Evolutionary conservation across 176 grass and related monocot genomes (phyloP).

Genomic region (Phoenix dactylifera): DNA sequence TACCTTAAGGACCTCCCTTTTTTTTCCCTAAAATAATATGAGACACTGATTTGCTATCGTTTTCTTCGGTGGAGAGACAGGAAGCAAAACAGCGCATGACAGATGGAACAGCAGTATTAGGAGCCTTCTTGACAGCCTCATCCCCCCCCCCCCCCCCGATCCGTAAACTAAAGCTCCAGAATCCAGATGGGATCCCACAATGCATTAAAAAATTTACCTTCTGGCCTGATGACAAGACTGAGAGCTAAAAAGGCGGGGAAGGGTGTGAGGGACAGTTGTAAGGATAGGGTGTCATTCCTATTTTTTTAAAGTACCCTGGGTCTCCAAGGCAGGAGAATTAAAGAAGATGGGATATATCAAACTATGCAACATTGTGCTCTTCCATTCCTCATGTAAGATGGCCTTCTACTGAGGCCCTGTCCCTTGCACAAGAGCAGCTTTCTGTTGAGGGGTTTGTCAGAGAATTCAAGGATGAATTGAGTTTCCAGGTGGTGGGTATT

Average conservation of each 20-base stretch:
- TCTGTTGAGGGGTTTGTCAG: slow-evolving; percentile 3
- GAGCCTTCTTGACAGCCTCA: no score
- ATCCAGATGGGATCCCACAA: slow-evolving; percentile 14
- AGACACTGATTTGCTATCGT: no score
- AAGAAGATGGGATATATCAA: background rate
- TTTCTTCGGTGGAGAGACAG: no score
- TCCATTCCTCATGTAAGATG: slow-evolving; percentile 5
- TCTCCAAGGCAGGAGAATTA: background rate
- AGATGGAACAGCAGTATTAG: no score
- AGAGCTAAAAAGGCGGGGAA: slow-evolving; percentile 53
- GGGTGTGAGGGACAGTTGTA: slow-evolving; percentile 45
- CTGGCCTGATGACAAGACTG: slow-evolving; percentile 29
- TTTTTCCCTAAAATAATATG: no score
- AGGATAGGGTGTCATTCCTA: slow-evolving; percentile 44
- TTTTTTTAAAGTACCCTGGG: slow-evolving; percentile 39
- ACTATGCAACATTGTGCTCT: slow-evolving; percentile 21
- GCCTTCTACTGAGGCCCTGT: no score
- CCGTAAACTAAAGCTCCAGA: no score
- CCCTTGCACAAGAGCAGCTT: background rate
- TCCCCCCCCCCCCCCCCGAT: no score
- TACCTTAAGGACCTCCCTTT: no score
- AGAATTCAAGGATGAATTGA: background rate
- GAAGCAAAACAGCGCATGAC: no score
- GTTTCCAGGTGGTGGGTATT: background rate
- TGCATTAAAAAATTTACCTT: slow-evolving; percentile 22